Percentiles rank a stretch among this genome's conserved stretches.
Evolutionary conservation across 306 rosid species (phyloP).

Genomic region (Pterocarpus macrocarpus): DNA sequence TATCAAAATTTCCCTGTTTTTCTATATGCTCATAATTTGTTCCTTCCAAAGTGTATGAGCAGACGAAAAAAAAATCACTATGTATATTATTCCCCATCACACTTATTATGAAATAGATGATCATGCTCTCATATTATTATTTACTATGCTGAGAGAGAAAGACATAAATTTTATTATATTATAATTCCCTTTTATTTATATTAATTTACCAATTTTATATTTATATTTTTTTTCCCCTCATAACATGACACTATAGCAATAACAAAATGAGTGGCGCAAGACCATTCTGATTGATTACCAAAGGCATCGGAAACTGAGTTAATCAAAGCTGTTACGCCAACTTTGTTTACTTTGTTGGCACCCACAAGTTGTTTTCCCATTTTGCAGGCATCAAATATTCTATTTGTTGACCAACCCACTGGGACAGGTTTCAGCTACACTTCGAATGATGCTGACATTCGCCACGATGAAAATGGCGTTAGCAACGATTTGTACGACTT

Average conservation of each 20-base stretch:
- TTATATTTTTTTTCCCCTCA: too few relatives aligned
- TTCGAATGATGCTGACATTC: slow-evolving; percentile 63
- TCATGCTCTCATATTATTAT: too few relatives aligned
- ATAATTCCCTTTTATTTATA: too few relatives aligned
- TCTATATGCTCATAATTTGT: too few relatives aligned
- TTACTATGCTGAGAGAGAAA: too few relatives aligned
- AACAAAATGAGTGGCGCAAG: too few relatives aligned
- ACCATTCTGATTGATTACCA: not conserved
- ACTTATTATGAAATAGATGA: too few relatives aligned
- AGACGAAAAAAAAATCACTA: not conserved
- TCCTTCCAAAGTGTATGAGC: not conserved
- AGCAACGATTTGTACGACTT: slow-evolving; percentile 89
- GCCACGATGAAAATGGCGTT: slow-evolving; percentile 77
- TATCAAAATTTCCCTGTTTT: not conserved
- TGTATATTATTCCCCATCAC: not conserved
- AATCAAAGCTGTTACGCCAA: slow-evolving; percentile 21
- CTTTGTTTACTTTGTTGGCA: not conserved
- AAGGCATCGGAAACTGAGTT: not conserved
- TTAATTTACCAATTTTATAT: too few relatives aligned
- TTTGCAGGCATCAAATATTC: slow-evolving; percentile 84
- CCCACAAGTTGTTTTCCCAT: slow-evolving; percentile 4
- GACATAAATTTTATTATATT: too few relatives aligned
- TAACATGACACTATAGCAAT: too few relatives aligned
- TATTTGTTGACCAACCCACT: slow-evolving; percentile 86
- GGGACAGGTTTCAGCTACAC: slow-evolving; percentile 93